phyloP scores from a whole-genome alignment of 2,329 filamentous ascomycete genomes.

The Aspergillus sp. region DNA sequence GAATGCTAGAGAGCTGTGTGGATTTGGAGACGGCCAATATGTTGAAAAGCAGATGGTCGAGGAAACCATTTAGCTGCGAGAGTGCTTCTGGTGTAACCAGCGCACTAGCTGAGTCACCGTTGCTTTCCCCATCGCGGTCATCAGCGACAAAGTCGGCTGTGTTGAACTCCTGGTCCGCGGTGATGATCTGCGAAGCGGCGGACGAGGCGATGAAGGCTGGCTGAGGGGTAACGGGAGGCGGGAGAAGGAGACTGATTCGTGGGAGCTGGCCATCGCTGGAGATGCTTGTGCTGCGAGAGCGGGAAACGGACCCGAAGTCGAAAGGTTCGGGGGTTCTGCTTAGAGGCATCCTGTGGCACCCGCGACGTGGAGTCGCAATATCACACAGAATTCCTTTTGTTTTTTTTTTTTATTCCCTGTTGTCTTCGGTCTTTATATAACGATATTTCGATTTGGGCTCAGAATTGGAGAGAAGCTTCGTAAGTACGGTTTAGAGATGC shows the following conservation, averaged over 20 bases:
- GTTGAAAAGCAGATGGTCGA: slow-evolving; percentile 88
- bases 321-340: slow-evolving; percentile 24
- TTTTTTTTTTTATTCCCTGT: background rate
- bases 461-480: background rate
- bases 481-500: background rate
- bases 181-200: slow-evolving; percentile 85
- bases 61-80: slow-evolving; percentile 76
- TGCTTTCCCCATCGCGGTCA: slow-evolving; percentile 59
- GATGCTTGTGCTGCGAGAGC: slow-evolving; percentile 35
- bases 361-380: background rate
- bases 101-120: slow-evolving; percentile 60
- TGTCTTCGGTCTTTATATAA: background rate
- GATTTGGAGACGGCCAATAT: slow-evolving; percentile 76
- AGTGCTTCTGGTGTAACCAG: slow-evolving; percentile 68
- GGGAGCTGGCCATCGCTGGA: slow-evolving; percentile 31
- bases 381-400: background rate
- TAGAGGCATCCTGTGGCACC: slow-evolving; percentile 19
- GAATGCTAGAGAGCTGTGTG: slow-evolving; percentile 65
- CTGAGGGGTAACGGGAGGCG: slow-evolving; percentile 65
- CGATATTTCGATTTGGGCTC: background rate
- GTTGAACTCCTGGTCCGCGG: slow-evolving; percentile 74
- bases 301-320: slow-evolving; percentile 23
- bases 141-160: slow-evolving; percentile 64
- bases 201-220: slow-evolving; percentile 82
- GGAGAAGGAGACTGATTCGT: slow-evolving; percentile 48